Base-by-base conservation (phyloP, 306 rosid species). In the Luffa aegyptiaca region DNA sequence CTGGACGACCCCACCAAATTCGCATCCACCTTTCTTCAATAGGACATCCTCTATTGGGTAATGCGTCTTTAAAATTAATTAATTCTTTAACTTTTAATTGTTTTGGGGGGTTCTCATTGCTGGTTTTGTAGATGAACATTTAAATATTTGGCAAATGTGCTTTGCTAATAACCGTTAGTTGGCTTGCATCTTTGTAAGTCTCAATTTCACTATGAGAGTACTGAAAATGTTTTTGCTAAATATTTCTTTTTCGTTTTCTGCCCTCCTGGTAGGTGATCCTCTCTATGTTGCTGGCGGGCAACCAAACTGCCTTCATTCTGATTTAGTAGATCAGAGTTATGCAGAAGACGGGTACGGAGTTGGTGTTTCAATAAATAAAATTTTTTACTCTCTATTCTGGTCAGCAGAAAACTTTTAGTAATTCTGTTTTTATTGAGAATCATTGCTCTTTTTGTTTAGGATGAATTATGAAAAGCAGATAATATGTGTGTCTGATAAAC, bases 1-100 rank as follows among this genome's bases (percentile, higher is more conserved):
- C 98, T 8, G 97, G 98, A 78, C 87, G 98, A 41, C 97, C 98
- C 16, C 98, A 92, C 87, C 98, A 95, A 85, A 95, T 95, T 76
- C 97, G 97, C 61, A 92, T 95, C 80, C 98, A 95, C 82, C 98
- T 95, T 56, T 88, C 97, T 82, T 92, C 87, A 90, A 85, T 95
- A 45, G 97, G 97, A 66, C 92, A 95, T 86, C 97, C 97, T 79
- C 83, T 92, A 76, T 12, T 90, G 49, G 98, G 98, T 95, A 85
- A 87, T 33, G 62, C 78, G 51, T 10, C 51, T 66, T 51, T 74
- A 1, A 51, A 73, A 1, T 26, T 72, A 12, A 21, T 21, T 48
- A 26, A 45, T 48, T 6, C 1, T 6, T 45, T 49, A 21, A 16
- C 5, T 74, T 48, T 8, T 14, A 48, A 71, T 26, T 71, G 42